These are phyloP conservation scores for Houttuynia cordata DNA, from an alignment of 164 flowering plant genomes.

Conservation along the genomic window DNA sequence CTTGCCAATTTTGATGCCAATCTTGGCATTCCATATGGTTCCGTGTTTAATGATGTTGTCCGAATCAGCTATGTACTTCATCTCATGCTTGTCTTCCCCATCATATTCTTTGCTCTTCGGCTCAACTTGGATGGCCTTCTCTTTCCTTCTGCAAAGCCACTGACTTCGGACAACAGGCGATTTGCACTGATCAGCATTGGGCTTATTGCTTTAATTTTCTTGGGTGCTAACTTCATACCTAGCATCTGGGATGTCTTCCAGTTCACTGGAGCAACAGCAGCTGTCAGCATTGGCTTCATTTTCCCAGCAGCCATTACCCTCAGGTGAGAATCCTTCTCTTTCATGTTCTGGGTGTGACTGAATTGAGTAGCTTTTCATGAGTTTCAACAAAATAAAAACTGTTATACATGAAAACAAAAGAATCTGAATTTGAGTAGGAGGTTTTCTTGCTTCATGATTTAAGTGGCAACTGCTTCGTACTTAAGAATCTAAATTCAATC, in stretches of 20 bases:
- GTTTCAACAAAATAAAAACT: too few species aligned
- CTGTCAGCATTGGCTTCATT: conserved; percentile 88
- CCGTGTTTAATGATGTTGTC: conserved; percentile 71
- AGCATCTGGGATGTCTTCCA: conserved; percentile 99
- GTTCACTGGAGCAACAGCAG: conserved; percentile 94
- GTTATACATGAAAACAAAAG: too few species aligned
- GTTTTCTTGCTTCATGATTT: too few species aligned
- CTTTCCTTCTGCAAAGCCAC: conserved; percentile 53
- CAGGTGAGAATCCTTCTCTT: conserved; percentile 31
- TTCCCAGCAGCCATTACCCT: conserved; percentile 85
- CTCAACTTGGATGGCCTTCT: conserved; percentile 80
- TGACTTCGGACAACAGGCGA: conserved; percentile 44
- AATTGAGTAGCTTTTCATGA: too few species aligned
- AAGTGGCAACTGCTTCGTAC: too few species aligned
- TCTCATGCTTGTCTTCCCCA: conserved; percentile 91
- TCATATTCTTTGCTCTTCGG: conserved; percentile 74
- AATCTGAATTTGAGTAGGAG: too few species aligned
- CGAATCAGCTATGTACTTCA: conserved; percentile 86
- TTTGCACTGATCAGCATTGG: conserved; percentile 46
- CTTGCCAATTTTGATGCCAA: conserved; percentile 78
- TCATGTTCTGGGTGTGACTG: too few species aligned
- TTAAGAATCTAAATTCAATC: too few species aligned
- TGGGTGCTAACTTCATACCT: conserved; percentile 91
- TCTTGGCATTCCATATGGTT: conserved; percentile 75
- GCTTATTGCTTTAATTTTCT: conserved; percentile 51